These are phyloP conservation scores for Trematosphaeria pertusa DNA, from an alignment of 2,329 filamentous ascomycete species.

Conservation along the genomic window DNA sequence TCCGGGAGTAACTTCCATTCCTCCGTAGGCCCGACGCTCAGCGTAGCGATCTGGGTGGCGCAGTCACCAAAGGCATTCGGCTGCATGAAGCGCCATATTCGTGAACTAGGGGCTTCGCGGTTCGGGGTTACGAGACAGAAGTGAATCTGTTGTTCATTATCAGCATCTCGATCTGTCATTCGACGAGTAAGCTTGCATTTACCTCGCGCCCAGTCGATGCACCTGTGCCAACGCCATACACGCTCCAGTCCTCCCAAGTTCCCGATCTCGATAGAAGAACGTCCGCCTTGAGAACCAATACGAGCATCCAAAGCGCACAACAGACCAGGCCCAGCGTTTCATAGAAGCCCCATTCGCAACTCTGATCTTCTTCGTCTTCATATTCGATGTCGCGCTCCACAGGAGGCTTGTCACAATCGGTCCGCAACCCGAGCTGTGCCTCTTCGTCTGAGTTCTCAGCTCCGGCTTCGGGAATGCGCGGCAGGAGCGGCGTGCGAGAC, in stretches of 20 bases:
- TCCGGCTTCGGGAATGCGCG: conserved; percentile 7
- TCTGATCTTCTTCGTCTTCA: conserved; percentile 1
- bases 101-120: conserved; percentile 22
- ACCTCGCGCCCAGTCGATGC: not conserved
- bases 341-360: not conserved
- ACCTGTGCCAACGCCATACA: not conserved
- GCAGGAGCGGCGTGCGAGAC: conserved; percentile 3
- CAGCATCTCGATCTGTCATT: not conserved
- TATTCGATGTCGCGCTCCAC: too few species aligned
- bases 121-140: conserved; percentile 25
- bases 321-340: conserved; percentile 1
- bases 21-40: conserved; percentile 11
- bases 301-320: conserved; percentile 9
- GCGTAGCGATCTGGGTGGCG: conserved; percentile 14
- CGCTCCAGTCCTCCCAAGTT: not conserved
- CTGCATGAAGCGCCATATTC: conserved; percentile 23
- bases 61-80: conserved; percentile 8
- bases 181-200: not conserved
- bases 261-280: conserved; percentile 5
- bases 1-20: conserved; percentile 19
- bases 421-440: conserved; percentile 16
- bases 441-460: conserved; percentile 11
- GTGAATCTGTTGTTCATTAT: conserved; percentile 29
- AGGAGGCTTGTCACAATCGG: too few species aligned
- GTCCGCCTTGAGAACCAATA: conserved; percentile 12